Evolutionary conservation across 2,329 filamentous ascomycete genomes (phyloP).

Genomic region (Lecanicillium sp.): DNA sequence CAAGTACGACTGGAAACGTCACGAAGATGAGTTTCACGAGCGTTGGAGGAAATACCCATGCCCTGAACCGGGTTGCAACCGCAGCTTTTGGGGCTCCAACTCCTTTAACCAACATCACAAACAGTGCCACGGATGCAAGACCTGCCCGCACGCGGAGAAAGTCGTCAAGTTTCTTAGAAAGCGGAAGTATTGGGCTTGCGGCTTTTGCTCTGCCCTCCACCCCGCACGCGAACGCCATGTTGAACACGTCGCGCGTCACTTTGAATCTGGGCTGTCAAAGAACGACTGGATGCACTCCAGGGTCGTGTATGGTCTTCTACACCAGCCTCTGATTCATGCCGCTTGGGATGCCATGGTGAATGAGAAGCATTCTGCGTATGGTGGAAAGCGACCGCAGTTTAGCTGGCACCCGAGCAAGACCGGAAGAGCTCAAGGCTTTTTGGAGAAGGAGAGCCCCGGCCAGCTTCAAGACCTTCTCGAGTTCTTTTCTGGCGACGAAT

Average conservation of each 20-base stretch:
- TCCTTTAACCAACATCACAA: slow-evolving; percentile 63
- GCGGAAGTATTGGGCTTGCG: slow-evolving; percentile 61
- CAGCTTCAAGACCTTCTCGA: slow-evolving; percentile 58
- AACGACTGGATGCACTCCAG: slow-evolving; percentile 63
- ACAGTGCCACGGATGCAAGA: slow-evolving; percentile 56
- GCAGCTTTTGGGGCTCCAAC: slow-evolving; percentile 60
- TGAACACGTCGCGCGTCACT: slow-evolving; percentile 61
- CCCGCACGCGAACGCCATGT: slow-evolving; percentile 59
- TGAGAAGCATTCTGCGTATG: slow-evolving; percentile 47
- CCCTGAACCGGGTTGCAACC: slow-evolving; percentile 55
- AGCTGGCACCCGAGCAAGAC: slow-evolving; percentile 54
- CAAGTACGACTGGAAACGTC: slow-evolving; percentile 63
- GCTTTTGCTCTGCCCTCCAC: slow-evolving; percentile 57
- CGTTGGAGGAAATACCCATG: slow-evolving; percentile 61
- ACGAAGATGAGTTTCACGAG: slow-evolving; percentile 64
- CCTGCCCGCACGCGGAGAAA: slow-evolving; percentile 57
- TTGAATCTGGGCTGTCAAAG: slow-evolving; percentile 55
- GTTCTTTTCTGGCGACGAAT: slow-evolving; percentile 51
- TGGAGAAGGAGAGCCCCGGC: slow-evolving; percentile 55
- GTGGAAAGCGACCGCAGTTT: slow-evolving; percentile 48
- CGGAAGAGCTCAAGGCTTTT: slow-evolving; percentile 47
- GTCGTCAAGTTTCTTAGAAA: slow-evolving; percentile 56
- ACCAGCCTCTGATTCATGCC: slow-evolving; percentile 53
- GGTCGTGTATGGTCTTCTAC: slow-evolving; percentile 59
- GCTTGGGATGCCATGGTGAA: slow-evolving; percentile 52